Evolutionary conservation across 2,329 filamentous ascomycete genomes (phyloP), one percentile per base, ranked within the genome.

Genomic region (Aspergillus pseudoglaucus): DNA sequence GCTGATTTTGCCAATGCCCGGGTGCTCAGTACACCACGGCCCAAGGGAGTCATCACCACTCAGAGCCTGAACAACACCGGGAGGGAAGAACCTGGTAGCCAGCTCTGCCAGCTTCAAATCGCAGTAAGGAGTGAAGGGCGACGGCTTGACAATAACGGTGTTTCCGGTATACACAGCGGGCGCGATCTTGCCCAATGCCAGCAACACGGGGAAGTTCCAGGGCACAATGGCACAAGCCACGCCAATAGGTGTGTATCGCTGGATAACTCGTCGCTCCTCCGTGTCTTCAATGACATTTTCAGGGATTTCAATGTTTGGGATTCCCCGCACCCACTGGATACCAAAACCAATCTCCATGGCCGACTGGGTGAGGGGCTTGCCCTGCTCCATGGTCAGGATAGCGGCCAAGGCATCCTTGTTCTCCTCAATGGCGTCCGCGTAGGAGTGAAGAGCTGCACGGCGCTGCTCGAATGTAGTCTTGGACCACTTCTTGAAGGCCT

Each of bases 1-100:
- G 49, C 68, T 75, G 59, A 83, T 77, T 64, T 81, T 81, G 46
- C 74, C 70, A 56, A 82, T 76, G 10, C 70, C 74, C 1, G 69
- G 68, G 56, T 83, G 80, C n/a, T 70, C 63, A 0, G 76, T 79
- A 62, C 82, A 72, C 59, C 66, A 59, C 0, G 77, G 75, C 10
- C 80, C 80, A 9, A 82, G 65, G 5, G 75, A 71, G 12, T 78
- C 77, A 44, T 75, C 76, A 25, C 78, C 79, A 56, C 75, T 78
- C 33, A 82, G 55, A 3, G 69, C 75, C 55, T 82, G 78, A 15
- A 82, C 59, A 9, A 82, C 76, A n/a, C 79, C 79, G 0, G 76
- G 71, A 0, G 79, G 79, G 22, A 82, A 70, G 43, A 76, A 66
- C 0, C 67, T 62, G 43, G 73, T 68, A 1, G 67, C 72, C 6